Conservation (phyloP, 1,139 yeast genomes). For the Geotrichum macrosporum region DNA sequence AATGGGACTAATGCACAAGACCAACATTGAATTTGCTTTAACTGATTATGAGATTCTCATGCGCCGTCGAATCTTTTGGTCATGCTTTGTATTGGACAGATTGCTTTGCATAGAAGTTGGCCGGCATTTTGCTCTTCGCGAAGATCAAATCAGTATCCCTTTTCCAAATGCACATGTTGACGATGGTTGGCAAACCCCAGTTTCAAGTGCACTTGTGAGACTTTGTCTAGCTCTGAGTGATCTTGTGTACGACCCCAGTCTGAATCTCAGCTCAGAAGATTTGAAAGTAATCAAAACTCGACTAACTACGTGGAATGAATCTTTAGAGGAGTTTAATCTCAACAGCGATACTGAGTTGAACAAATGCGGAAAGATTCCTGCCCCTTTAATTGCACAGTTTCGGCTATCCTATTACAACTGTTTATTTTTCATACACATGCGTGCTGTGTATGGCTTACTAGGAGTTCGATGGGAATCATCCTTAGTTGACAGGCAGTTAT, state of each 20-base stretch:
- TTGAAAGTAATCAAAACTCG: conserved; percentile 18
- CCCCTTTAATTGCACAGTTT: conserved; percentile 21
- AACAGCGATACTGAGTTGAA: conserved; percentile 22
- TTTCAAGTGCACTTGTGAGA: conserved; percentile 41
- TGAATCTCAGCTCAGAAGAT: conserved; percentile 23
- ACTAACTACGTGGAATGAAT: conserved; percentile 23
- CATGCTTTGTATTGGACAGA: conserved; percentile 54
- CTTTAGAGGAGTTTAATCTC: conserved; percentile 20
- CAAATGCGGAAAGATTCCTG: conserved; percentile 20
- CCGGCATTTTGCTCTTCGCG: conserved; percentile 44
- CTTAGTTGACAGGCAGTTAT: conserved; percentile 10
- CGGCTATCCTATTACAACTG: conserved; percentile 20
- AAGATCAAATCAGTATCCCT: conserved; percentile 39
- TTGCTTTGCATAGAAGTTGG: conserved; percentile 55
- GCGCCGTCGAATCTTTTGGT: conserved; percentile 55
- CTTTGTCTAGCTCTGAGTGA: conserved; percentile 28
- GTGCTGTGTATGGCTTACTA: conserved; percentile 21
- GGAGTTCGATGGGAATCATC: conserved; percentile 17
- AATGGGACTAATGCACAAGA: conserved; percentile 48
- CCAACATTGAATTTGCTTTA: conserved; percentile 5
- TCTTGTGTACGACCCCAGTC: conserved; percentile 24
- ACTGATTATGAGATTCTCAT: conserved; percentile 47
- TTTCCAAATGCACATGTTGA: conserved; percentile 42
- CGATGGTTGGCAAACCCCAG: conserved; percentile 54
- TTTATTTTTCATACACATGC: conserved; percentile 19